Base-by-base conservation (phyloP, 257 asterid genomes). In the Solanum chiquidenum region DNA sequence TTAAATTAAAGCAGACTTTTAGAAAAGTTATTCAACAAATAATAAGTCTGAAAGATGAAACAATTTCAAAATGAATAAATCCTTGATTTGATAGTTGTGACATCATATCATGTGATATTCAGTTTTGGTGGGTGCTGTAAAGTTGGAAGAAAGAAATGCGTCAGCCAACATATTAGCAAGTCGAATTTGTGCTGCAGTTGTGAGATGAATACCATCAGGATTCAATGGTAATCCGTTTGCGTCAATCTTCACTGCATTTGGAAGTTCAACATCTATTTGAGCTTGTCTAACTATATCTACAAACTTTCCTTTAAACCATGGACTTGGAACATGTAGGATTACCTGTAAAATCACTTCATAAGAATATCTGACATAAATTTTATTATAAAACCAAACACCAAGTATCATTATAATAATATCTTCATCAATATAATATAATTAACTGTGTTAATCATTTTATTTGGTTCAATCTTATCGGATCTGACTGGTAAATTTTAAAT, bases 121-220 rank as follows among this genome's bases (percentile, higher is more conserved):
- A n/a, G 4, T 20, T 38, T 75, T 75, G 12, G 12, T 20, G 31
- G 82, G 49, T 35, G 31, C n/a, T 38, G 83, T 75, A 23, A 38
- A 42, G 74, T 85, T 85, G 38, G 74, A 37, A 20, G 46, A 11
- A 14, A 68, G 37, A 85, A 68, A 72, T 25, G 87, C 31, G 5
- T 85, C 66, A 13, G 87, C 87, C 44, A 85, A 34, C 87, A 68
- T 66, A 38, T 37, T 27, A 13, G 82, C 87, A 12, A 85, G 27
- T 52, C 23, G 66, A 34, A 85, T 55, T 29, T 85, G 76, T 40
- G 80, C 64, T 52, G 74, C 87, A 14, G 64, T 38, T 12, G 87
- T 66, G 62, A 85, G 75, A 85, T 85, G 87, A 68, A 85, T 68
- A 18, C 87, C 87, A 49, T 85, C 87, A 35, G 31, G 12, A 27